Percentiles rank a stretch among this genome's conserved stretches.
phyloP scores from a whole-genome alignment of 2,329 filamentous ascomycete species.

The Neofusicoccum sp. region DNA sequence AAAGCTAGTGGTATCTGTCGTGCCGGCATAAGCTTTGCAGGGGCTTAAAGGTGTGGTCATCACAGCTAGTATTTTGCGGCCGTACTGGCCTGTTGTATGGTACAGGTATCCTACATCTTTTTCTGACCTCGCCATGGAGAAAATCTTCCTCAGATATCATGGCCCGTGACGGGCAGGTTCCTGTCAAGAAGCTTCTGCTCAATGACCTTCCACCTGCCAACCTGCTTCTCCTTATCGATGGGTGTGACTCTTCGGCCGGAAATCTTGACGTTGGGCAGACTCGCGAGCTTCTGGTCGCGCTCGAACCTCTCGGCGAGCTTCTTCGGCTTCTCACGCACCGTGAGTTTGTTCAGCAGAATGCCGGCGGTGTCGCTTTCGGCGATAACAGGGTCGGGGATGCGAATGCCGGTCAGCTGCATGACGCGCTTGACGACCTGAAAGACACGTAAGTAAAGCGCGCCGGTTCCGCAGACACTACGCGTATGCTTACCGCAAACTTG shows the following conservation, averaged over 20 bases:
- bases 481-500: constrained; percentile 36
- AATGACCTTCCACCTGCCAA: constrained; percentile 79
- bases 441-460: background rate
- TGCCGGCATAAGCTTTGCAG: no score
- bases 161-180: constrained; percentile 12
- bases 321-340: constrained; percentile 35
- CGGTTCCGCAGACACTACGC: background rate
- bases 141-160: background rate
- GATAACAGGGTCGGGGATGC: constrained; percentile 69
- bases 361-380: constrained; percentile 35
- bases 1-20: background rate
- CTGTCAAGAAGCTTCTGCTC: constrained; percentile 59
- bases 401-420: constrained; percentile 75
- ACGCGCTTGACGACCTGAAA: constrained; percentile 74
- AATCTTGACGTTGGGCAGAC: constrained; percentile 69
- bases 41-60: background rate
- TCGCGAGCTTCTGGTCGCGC: constrained; percentile 50
- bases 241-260: constrained; percentile 63
- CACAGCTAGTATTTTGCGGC: background rate
- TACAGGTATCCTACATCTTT: background rate
- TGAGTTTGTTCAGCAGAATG: constrained; percentile 31
- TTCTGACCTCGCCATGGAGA: background rate
- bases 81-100: background rate
- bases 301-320: constrained; percentile 58
- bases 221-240: constrained; percentile 67